Evolutionary conservation across 768 basidiomycete species (phyloP).

Genomic region (Cystobasidium onofrii): DNA sequence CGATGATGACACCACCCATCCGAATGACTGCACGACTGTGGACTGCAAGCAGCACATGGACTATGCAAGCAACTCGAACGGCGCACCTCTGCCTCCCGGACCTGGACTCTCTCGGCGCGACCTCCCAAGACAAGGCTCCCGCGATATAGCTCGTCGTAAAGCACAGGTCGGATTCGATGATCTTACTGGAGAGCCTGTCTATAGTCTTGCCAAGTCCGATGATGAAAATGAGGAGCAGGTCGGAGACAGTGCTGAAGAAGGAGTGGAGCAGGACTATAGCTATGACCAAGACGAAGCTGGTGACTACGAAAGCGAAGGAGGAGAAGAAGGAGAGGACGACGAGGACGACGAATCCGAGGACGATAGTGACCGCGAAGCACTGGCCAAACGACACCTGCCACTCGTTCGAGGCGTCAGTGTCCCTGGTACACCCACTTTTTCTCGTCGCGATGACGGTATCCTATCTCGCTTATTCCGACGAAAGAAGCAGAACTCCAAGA

Average conservation of each 20-base stretch:
- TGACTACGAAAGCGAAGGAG: too few species aligned
- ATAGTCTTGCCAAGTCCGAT: slow-evolving; percentile 34
- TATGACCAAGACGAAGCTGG: not conserved
- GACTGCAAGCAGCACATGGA: slow-evolving; percentile 10
- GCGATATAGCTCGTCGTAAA: not conserved
- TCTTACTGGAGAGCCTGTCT: not conserved
- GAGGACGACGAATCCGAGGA: too few species aligned
- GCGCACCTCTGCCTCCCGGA: not conserved
- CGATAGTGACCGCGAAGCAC: slow-evolving; percentile 43
- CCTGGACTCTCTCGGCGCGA: not conserved
- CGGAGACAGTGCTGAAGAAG: slow-evolving; percentile 44
- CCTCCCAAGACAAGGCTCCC: not conserved
- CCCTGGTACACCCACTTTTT: slow-evolving; percentile 84
- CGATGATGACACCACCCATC: not conserved
- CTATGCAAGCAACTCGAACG: not conserved
- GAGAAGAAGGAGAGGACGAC: too few species aligned
- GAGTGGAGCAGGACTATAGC: not conserved
- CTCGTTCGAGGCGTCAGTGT: slow-evolving; percentile 73
- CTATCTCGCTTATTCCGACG: not conserved
- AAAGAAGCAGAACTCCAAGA: too few species aligned
- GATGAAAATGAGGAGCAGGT: slow-evolving; percentile 48
- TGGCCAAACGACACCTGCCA: slow-evolving; percentile 68
- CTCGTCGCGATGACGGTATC: slow-evolving; percentile 43
- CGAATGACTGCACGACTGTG: not conserved
- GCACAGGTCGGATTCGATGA: not conserved